These are phyloP conservation scores for Ambrosiella beaveri DNA, from an alignment of 2,329 filamentous ascomycete genomes.

Conservation along the genomic window DNA sequence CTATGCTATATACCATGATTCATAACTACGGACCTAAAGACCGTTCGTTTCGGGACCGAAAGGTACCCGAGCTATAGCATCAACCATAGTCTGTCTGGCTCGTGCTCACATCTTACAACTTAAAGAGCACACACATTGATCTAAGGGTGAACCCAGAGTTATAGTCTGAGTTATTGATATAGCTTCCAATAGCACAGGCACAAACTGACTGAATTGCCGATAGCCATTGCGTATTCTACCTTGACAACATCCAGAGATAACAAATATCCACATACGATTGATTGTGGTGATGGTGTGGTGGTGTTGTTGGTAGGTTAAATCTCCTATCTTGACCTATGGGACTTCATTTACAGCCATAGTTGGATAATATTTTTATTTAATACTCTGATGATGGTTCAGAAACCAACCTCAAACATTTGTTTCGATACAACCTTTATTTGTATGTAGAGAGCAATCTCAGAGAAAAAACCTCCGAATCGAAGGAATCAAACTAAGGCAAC, in stretches of 20 bases:
- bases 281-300: too few relatives aligned
- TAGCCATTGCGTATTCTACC: not conserved
- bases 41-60: not conserved
- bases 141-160: not conserved
- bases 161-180: not conserved
- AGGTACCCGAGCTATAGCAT: not conserved
- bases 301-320: too few relatives aligned
- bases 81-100: not conserved
- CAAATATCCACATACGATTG: too few relatives aligned
- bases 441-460: not conserved
- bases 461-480: not conserved
- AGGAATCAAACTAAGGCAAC: not conserved
- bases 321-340: too few relatives aligned
- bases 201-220: not conserved
- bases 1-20: too few relatives aligned
- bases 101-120: not conserved
- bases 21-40: too few relatives aligned
- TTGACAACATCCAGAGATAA: too few relatives aligned
- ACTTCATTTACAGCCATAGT: too few relatives aligned
- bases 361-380: too few relatives aligned
- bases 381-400: too few relatives aligned
- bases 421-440: too few relatives aligned
- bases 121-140: not conserved
- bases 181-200: not conserved
- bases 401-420: too few relatives aligned